Conservation (phyloP, 345 rosid genomes). For the Gossypium longicalyx region DNA sequence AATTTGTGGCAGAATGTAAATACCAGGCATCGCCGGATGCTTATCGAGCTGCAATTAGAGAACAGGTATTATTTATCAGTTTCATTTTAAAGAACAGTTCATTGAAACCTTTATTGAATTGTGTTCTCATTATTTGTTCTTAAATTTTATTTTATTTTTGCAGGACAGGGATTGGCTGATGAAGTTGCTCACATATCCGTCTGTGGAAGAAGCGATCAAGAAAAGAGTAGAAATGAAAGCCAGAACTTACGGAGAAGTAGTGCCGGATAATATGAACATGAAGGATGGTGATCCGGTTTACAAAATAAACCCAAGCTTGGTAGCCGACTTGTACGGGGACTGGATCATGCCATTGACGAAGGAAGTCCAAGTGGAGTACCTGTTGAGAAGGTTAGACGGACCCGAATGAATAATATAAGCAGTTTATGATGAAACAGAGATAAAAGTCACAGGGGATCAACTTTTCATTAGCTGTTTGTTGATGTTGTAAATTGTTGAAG, state of each 20-base stretch:
- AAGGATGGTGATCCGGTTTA: constrained; percentile 33
- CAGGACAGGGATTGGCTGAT: constrained; percentile 50
- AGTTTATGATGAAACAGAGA: background rate
- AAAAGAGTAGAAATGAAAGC: constrained; percentile 72
- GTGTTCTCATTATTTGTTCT: background rate
- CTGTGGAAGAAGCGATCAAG: constrained; percentile 56
- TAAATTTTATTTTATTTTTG: background rate
- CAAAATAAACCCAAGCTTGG: constrained; percentile 65
- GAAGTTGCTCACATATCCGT: constrained; percentile 49
- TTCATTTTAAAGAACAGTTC: background rate
- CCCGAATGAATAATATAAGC: constrained; percentile 12
- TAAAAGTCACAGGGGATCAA: background rate
- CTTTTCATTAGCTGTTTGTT: background rate
- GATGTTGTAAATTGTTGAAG: background rate
- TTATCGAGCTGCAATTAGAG: constrained; percentile 58
- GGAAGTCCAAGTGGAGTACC: constrained; percentile 69
- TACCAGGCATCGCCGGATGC: constrained; percentile 63
- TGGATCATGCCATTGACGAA: constrained; percentile 91
- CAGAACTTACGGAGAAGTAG: constrained; percentile 49
- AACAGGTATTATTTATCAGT: constrained; percentile 40
- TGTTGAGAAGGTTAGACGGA: constrained; percentile 63
- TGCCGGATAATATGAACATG: constrained; percentile 21
- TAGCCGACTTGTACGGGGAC: constrained; percentile 53
- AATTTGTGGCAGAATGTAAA: constrained; percentile 92
- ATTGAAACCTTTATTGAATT: background rate